phyloP scores from a whole-genome alignment of 169 alveolate genomes.

The Cryptosporidium sp. region DNA sequence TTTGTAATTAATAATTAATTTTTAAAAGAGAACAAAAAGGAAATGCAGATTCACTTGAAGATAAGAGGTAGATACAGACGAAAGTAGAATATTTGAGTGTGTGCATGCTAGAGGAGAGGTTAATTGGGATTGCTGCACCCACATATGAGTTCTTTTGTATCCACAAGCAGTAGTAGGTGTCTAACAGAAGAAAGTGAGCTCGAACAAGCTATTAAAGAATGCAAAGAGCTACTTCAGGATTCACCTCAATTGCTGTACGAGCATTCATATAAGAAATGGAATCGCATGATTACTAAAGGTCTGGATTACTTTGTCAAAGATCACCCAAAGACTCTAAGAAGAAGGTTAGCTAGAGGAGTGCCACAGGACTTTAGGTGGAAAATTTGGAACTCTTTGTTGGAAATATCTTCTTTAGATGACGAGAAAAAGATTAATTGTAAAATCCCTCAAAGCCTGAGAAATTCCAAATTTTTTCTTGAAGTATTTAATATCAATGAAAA shows the following conservation, averaged over 20 bases:
- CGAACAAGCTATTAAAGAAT: constrained; percentile 50
- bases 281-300: constrained; percentile 78
- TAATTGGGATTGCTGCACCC: neutral
- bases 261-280: constrained; percentile 76
- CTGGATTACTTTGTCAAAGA: constrained; percentile 77
- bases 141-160: constrained; percentile 32
- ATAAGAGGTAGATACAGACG: neutral
- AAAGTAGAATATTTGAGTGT: constrained; percentile 2
- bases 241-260: constrained; percentile 35
- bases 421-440: neutral
- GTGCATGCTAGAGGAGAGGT: neutral
- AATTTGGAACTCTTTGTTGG: constrained; percentile 74
- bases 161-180: neutral
- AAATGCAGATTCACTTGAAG: neutral
- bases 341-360: constrained; percentile 81
- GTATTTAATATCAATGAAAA: neutral
- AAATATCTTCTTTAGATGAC: constrained; percentile 9
- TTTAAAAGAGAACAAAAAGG: neutral
- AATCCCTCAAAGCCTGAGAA: neutral
- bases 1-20: neutral
- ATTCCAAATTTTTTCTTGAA: constrained; percentile 30
- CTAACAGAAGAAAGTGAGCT: constrained; percentile 12
- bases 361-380: constrained; percentile 82
- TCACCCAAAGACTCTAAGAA: constrained; percentile 77
- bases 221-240: constrained; percentile 60